Evolutionary conservation across 1,284 basidiomycete genomes (phyloP).

Genomic region (Cutaneotrichosporon sp.): DNA sequence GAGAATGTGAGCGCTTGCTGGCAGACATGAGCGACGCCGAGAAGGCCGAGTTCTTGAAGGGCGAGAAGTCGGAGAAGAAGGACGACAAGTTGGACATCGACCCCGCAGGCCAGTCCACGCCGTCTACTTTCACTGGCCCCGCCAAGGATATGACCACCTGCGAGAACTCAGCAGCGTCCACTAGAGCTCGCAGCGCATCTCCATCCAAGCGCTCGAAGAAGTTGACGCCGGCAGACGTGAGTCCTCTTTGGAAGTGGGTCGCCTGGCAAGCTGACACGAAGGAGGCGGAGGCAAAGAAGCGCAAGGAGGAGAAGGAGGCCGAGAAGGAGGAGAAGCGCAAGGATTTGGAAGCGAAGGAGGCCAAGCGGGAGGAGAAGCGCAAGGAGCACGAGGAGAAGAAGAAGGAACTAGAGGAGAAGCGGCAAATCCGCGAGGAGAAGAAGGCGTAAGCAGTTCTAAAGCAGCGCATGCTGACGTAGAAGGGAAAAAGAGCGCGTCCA

Average conservation of each 20-base stretch:
- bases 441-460: slow-evolving; percentile 20
- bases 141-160: not conserved
- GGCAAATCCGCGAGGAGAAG: slow-evolving; percentile 21
- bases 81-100: slow-evolving; percentile 15
- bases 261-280: slow-evolving; percentile 11
- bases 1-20: slow-evolving; percentile 34
- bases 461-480: slow-evolving; percentile 9
- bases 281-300: slow-evolving; percentile 34
- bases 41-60: slow-evolving; percentile 37
- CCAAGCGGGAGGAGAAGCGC: slow-evolving; percentile 16
- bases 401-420: slow-evolving; percentile 17
- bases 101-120: not conserved
- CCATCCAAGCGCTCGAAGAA: slow-evolving; percentile 37
- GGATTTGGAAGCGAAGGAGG: slow-evolving; percentile 17
- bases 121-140: not conserved
- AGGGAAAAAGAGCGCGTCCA: slow-evolving; percentile 41
- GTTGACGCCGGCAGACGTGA: slow-evolving; percentile 40
- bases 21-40: slow-evolving; percentile 36
- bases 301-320: slow-evolving; percentile 16
- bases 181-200: slow-evolving; percentile 29
- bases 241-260: slow-evolving; percentile 7
- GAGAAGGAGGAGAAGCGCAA: slow-evolving; percentile 14
- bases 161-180: not conserved
- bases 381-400: slow-evolving; percentile 21
- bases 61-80: slow-evolving; percentile 21